Conservation (phyloP, 2,329 filamentous ascomycete genomes). For the Venturia asperata region DNA sequence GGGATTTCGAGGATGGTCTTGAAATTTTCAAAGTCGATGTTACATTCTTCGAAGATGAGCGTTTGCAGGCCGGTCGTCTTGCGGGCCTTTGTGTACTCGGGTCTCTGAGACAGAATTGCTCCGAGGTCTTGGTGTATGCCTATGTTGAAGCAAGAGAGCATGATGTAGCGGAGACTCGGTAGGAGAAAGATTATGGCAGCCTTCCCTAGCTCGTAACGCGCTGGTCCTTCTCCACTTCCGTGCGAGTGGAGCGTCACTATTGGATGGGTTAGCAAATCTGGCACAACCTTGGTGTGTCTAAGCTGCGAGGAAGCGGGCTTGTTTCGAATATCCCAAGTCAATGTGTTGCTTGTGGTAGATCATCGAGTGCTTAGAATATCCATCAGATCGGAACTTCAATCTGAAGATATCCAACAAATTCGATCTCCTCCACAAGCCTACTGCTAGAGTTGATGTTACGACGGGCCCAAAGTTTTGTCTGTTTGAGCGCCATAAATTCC, state of each 20-base stretch:
- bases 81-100: neutral
- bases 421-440: neutral
- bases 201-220: constrained; percentile 4
- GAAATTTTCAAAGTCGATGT: neutral
- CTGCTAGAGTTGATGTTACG: neutral
- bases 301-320: neutral
- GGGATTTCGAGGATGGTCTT: constrained; percentile 7
- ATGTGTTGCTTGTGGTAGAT: neutral
- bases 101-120: neutral
- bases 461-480: too few species aligned
- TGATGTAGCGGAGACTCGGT: constrained; percentile 9
- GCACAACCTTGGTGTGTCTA: neutral
- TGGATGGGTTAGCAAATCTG: neutral
- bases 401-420: neutral
- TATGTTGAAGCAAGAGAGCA: constrained; percentile 5
- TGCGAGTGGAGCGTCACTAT: constrained; percentile 13
- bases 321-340: neutral
- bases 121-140: neutral
- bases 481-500: neutral
- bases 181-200: constrained; percentile 9
- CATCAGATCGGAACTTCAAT: neutral
- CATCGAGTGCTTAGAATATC: neutral
- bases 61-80: constrained; percentile 2
- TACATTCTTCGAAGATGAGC: constrained; percentile 18
- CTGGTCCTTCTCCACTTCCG: neutral